Percentiles rank a stretch among this genome's conserved stretches.
phyloP scores from a whole-genome alignment of 1,139 yeast genomes.

The Hanseniaspora uvarum region DNA sequence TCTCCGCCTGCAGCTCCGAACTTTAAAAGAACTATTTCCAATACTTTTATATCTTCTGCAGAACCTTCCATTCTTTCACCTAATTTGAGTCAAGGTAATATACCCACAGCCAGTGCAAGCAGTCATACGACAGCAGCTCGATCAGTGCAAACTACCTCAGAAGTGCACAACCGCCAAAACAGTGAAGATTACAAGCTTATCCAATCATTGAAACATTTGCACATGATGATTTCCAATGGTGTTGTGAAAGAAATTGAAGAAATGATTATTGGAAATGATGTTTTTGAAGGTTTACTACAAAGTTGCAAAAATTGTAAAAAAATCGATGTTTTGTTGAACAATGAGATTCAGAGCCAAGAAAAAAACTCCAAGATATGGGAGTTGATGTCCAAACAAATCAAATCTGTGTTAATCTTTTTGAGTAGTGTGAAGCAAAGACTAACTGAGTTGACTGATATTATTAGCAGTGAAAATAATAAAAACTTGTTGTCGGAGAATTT shows the following conservation, averaged over 20 bases:
- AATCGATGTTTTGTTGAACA: neutral
- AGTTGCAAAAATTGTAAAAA: slow-evolving; percentile 12
- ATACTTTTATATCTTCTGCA: neutral
- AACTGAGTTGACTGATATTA: slow-evolving; percentile 37
- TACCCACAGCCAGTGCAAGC: neutral
- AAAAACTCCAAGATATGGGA: slow-evolving; percentile 69
- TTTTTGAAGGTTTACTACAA: neutral
- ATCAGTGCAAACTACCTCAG: neutral
- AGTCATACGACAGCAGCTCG: neutral
- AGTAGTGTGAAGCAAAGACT: slow-evolving; percentile 53
- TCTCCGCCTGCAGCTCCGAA: slow-evolving; percentile 2
- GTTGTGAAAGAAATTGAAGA: slow-evolving; percentile 4
- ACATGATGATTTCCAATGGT: slow-evolving; percentile 4
- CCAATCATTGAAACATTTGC: neutral
- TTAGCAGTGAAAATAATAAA: slow-evolving; percentile 66
- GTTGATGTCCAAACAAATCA: slow-evolving; percentile 39
- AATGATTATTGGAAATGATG: neutral
- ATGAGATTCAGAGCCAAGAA: neutral
- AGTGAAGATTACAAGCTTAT: slow-evolving; percentile 3
- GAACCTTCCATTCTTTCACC: neutral
- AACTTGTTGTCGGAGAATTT: slow-evolving; percentile 72
- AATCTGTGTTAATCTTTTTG: slow-evolving; percentile 33
- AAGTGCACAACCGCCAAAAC: neutral
- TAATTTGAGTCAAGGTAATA: neutral
- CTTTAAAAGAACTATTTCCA: slow-evolving; percentile 11